Evolutionary conservation across 208 protist genomes (phyloP), one percentile per base, ranked within the genome.

Genomic region (Leishmania turanica): DNA sequence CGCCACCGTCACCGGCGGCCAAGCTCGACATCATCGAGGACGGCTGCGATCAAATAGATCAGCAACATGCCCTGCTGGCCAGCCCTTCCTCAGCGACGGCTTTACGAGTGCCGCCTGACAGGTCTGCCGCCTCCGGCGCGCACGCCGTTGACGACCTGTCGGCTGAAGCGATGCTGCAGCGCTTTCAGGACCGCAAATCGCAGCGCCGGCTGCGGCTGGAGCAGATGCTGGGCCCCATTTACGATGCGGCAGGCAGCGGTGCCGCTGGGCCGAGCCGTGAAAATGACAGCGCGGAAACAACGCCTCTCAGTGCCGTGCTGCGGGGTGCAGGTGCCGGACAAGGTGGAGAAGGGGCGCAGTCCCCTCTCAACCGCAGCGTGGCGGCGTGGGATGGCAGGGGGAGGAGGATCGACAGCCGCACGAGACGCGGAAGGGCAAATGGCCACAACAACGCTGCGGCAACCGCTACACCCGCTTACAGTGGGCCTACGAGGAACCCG

Each of bases 401-500:
- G 69, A 13, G 15, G 40, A 34, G 45, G 69, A 8, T 53, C 13
- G 47, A 47, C 34, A 19, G 9, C n/a, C 31, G 27, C n/a, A 62
- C 15, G 7, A 13, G 47, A 5, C 15, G 51, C 45, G 31, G 47
- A 9, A 76, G 49, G 31, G 51, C 40, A 62, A 45, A 62, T 11
- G 72, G 17, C 9, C 17, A 40, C 72, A 53, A 49, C 6, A 34
- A 2, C 64, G 19, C 76, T 31, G 31, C 1, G 7, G n/a, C 66
- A 31, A 31, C 15, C 66, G 11, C 76, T 24, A 53, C 45, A 51
- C 6, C 69, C 24, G 49, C 51, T 17, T 65, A 69, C 15, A 58
- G 34, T 51, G 68, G 66, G 34, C 71, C 76, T 5, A 76, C 72
- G 47, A 75, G 77, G 40, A 97, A 97, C 84, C 93, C 93, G 27